A percentile compares a stretch with the other conserved stretches of the same genome.
These are phyloP conservation scores for Cyberlindnera bimundalis DNA, from an alignment of 805 yeast species.

Conservation along the genomic window DNA sequence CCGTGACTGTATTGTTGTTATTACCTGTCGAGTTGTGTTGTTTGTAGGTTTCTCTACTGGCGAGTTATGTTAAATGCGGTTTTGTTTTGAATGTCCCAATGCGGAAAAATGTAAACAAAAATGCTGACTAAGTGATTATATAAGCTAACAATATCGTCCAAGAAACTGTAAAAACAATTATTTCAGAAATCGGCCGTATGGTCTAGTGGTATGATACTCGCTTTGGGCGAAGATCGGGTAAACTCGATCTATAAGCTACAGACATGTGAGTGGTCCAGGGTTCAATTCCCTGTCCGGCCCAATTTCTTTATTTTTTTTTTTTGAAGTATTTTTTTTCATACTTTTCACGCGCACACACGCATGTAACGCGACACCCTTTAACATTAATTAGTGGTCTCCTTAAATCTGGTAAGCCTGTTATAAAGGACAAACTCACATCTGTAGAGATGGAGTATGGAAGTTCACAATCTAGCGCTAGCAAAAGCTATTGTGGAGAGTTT, in stretches of 20 bases:
- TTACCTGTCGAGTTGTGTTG: no score
- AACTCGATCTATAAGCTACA: constrained; percentile 13
- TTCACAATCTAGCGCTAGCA: no score
- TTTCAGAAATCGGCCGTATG: constrained; percentile 27
- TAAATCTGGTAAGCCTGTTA: no score
- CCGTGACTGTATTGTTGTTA: no score
- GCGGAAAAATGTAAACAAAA: constrained; percentile 15
- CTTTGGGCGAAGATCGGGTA: constrained; percentile 29
- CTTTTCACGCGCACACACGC: background rate
- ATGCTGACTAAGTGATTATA: constrained; percentile 1
- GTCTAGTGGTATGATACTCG: constrained; percentile 35
- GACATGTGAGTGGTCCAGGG: constrained; percentile 34
- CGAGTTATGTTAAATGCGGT: background rate
- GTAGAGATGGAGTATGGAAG: no score
- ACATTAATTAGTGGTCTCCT: no score
- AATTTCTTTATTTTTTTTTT: constrained; percentile 16
- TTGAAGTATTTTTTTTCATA: background rate
- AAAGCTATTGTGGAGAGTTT: no score
- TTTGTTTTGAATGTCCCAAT: constrained; percentile 16
- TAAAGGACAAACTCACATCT: no score
- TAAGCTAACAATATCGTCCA: background rate
- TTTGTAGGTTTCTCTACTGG: background rate
- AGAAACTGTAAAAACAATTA: background rate
- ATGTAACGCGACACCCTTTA: no score
- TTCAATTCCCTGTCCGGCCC: constrained; percentile 35